Percentiles rank a stretch among this genome's conserved stretches.
phyloP scores from a whole-genome alignment of 179 eudicot species.

The Gypsophila paniculata region DNA sequence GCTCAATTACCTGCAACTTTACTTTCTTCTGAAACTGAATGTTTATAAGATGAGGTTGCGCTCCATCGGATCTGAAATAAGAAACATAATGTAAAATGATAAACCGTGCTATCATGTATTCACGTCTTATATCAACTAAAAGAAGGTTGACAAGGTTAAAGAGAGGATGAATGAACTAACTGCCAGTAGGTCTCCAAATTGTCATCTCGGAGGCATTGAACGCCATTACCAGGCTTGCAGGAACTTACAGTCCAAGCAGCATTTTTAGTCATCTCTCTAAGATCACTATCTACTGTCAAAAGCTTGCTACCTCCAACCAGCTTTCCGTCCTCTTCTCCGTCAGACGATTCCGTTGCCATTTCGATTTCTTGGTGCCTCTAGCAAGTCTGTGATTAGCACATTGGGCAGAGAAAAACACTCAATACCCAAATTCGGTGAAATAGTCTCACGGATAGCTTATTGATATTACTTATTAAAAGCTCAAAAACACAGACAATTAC shows the following conservation, averaged over 20 bases:
- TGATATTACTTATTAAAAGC: no score
- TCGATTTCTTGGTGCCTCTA: no score
- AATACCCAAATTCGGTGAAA: no score
- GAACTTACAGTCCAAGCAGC: constrained; percentile 98
- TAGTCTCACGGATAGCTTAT: no score
- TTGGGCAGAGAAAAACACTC: no score
- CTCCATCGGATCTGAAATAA: constrained; percentile 75
- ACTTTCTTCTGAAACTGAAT: constrained; percentile 97
- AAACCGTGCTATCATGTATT: no score
- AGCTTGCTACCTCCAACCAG: constrained; percentile 58
- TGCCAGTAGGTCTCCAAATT: constrained; percentile 87
- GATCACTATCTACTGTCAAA: constrained; percentile 62
- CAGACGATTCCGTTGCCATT: constrained; percentile 78
- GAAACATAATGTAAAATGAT: no score
- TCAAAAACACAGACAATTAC: no score
- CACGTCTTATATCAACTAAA: no score
- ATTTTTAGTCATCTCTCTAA: constrained; percentile 81
- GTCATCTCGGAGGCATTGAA: constrained; percentile 69
- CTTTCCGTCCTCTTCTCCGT: constrained; percentile 84
- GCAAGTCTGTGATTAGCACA: no score
- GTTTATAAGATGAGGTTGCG: constrained; percentile 89
- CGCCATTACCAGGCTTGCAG: constrained; percentile 90
- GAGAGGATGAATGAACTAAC: constrained; percentile 30
- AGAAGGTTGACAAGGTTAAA: no score
- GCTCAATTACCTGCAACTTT: constrained; percentile 70